Evolutionary conservation across 176 grass and related monocot species (phyloP), one percentile per base, ranked within the genome.

Genomic region (Zoysia pacifica): DNA sequence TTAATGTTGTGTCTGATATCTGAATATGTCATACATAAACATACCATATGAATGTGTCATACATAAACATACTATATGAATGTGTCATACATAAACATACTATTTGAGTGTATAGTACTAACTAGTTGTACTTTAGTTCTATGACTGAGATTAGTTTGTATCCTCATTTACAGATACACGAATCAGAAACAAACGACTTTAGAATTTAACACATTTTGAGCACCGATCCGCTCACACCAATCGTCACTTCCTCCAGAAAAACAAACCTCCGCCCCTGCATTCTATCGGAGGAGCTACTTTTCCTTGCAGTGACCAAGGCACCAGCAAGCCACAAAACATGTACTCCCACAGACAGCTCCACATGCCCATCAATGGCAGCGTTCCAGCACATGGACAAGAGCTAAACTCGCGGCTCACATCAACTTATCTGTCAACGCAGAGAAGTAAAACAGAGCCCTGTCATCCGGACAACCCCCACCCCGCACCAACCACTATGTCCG

Each of bases 401-500:
- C 73, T 54, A 7, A 70, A 39, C 69, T 69, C 54, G 52, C 51
- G 78, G 68, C 45, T 67, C 37, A 72, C 62, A 68, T 83, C 43
- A 75, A 9, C 28, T 69, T 56, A 82, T 82, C 70, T 16, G 47
- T 41, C 76, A 75, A 8, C 15, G 52, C 6, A 38, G 20, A 18
- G 47, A 61, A 75, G 73, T 75, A 79, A 44, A 80, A 69, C 70
- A 52, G 62, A 84, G 68, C 1, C 67, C 70, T 37, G 1, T n/a
- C 65, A 82, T 77, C 59, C 59, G 28, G 48, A 20, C 67, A 77
- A 41, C 20, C 28, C 28, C 72, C 80, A 48, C 67, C 51, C 62
- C 63, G 79, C 81, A 79, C 70, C 81, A 80, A 79, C 86, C 81
- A 80, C 62, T 75, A 39, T 44, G 69, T 65, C 66, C 74, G 72